phyloP scores from a whole-genome alignment of 2,329 filamentous ascomycete genomes.

The Venturia asperata region DNA sequence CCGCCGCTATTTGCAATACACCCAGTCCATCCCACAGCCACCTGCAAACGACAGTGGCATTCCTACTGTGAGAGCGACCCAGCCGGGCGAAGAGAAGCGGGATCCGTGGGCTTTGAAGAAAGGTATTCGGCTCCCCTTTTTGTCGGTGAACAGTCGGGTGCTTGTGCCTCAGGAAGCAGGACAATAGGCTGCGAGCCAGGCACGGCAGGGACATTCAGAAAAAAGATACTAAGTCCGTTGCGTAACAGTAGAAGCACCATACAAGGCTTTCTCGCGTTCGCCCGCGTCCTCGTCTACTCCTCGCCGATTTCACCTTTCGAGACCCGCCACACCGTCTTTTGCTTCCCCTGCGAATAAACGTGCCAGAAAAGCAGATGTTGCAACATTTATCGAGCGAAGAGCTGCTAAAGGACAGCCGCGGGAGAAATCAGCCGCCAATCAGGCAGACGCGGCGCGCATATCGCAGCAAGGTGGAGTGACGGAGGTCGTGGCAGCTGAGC shows the following conservation, averaged over 20 bases:
- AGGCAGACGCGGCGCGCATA: neutral
- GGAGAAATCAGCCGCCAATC: neutral
- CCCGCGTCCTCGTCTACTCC: constrained; percentile 4
- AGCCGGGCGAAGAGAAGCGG: constrained; percentile 17
- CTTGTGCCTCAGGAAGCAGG: neutral
- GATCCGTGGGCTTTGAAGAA: constrained; percentile 16
- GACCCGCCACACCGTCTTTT: constrained; percentile 3
- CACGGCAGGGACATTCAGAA: neutral
- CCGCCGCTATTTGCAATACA: constrained; percentile 2
- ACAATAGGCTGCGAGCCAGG: neutral
- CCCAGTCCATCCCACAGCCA: neutral
- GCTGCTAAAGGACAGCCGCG: neutral
- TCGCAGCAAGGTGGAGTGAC: constrained; percentile 9
- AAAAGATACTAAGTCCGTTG: neutral
- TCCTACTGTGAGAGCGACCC: constrained; percentile 10
- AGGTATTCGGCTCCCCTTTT: neutral
- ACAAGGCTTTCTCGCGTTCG: neutral
- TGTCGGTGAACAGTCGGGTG: neutral
- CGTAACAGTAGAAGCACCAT: neutral
- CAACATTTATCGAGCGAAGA: constrained; percentile 15
- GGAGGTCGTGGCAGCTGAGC: neutral
- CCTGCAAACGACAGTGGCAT: constrained; percentile 16
- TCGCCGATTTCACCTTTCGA: constrained; percentile 13
- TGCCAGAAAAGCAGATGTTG: constrained; percentile 15
- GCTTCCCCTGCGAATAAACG: constrained; percentile 3